phyloP scores from a whole-genome alignment of 768 basidiomycete genomes.

The Lentinus brumalis region DNA sequence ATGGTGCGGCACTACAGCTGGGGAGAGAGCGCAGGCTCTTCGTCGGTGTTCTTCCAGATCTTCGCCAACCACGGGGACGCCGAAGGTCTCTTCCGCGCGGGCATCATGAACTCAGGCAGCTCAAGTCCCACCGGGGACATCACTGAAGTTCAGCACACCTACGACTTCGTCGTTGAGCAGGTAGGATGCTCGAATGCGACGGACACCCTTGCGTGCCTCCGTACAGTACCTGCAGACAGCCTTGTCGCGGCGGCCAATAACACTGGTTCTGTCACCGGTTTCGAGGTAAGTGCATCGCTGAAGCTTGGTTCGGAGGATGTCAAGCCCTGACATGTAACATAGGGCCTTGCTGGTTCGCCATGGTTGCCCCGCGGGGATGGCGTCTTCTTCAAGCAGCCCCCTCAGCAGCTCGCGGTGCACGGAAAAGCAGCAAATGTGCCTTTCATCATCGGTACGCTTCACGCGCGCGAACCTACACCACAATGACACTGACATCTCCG shows the following conservation, averaged over 20 bases:
- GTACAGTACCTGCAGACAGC: constrained; percentile 34
- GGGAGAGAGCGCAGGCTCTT: constrained; percentile 43
- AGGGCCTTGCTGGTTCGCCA: constrained; percentile 19
- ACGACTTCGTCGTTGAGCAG: constrained; percentile 41
- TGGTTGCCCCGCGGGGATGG: constrained; percentile 55
- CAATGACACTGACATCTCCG: too few species aligned
- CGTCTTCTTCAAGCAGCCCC: constrained; percentile 43
- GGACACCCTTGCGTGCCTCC: constrained; percentile 47
- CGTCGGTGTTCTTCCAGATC: constrained; percentile 31
- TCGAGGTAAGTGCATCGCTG: not conserved
- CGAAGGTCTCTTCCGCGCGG: constrained; percentile 27
- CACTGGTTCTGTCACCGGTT: constrained; percentile 25
- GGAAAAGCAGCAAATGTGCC: constrained; percentile 51
- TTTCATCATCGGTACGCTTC: constrained; percentile 43
- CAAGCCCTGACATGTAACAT: too few species aligned
- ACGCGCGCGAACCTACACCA: too few species aligned
- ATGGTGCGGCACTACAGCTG: not conserved
- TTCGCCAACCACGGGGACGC: constrained; percentile 23
- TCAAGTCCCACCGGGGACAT: constrained; percentile 17
- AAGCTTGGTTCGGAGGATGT: too few species aligned
- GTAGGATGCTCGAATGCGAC: constrained; percentile 37
- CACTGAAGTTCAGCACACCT: constrained; percentile 34
- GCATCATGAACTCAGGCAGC: constrained; percentile 38
- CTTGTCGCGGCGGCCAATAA: constrained; percentile 36
- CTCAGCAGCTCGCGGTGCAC: constrained; percentile 42